phyloP scores from a whole-genome alignment of 306 rosid species.

The Cucurbita ficifolia region DNA sequence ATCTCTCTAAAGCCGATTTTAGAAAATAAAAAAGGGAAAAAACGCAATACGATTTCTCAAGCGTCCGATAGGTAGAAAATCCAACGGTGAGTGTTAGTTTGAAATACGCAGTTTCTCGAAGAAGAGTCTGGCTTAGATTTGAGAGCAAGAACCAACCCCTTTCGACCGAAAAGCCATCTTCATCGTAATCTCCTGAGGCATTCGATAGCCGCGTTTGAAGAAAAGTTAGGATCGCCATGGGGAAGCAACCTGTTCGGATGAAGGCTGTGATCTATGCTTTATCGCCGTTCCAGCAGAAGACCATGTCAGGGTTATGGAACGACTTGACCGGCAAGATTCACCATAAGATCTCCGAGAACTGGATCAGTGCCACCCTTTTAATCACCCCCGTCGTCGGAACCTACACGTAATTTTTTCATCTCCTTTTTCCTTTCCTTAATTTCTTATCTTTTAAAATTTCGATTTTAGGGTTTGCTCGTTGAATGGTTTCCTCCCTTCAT shows the following conservation, averaged over 20 bases:
- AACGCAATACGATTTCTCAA: neutral
- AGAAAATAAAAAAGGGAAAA: too few relatives aligned
- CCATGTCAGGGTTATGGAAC: constrained; percentile 70
- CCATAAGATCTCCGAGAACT: constrained; percentile 83
- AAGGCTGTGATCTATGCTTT: constrained; percentile 66
- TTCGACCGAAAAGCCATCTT: neutral
- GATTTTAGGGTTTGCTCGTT: constrained; percentile 1
- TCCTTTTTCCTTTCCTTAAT: neutral
- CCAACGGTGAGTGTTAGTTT: neutral
- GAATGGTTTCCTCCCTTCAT: neutral
- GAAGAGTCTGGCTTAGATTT: neutral
- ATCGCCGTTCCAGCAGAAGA: constrained; percentile 90
- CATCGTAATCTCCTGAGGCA: neutral
- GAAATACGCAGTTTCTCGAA: neutral
- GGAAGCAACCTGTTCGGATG: constrained; percentile 53
- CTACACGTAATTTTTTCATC: constrained; percentile 24
- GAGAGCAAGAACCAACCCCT: neutral
- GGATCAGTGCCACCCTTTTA: constrained; percentile 66
- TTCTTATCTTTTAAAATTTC: neutral
- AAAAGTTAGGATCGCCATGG: constrained; percentile 25
- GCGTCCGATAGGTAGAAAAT: constrained; percentile 1
- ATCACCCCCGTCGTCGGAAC: constrained; percentile 46
- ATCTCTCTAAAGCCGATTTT: too few relatives aligned
- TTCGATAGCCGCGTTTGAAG: neutral
- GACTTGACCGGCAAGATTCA: constrained; percentile 62